A percentile compares a stretch with the other conserved stretches of the same genome.
Conservation (phyloP, 768 basidiomycete genomes). For the Boletellus ananas region DNA sequence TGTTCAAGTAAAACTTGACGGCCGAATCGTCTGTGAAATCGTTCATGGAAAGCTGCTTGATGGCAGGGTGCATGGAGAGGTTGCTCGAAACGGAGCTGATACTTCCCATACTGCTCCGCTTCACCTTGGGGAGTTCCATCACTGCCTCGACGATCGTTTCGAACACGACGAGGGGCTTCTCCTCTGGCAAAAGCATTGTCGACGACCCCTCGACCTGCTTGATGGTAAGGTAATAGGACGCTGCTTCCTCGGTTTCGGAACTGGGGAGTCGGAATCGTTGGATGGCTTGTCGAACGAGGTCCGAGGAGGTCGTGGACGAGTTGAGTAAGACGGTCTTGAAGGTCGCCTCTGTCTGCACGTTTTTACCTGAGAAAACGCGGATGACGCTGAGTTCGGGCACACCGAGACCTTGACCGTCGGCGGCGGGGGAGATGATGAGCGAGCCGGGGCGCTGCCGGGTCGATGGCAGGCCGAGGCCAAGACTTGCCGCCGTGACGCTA, state of each 20-base stretch:
- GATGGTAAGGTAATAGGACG: constrained; percentile 83
- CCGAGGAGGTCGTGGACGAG: constrained; percentile 74
- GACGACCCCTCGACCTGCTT: constrained; percentile 90
- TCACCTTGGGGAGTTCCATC: constrained; percentile 81
- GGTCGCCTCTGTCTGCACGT: constrained; percentile 89
- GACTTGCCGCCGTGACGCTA: constrained; percentile 38
- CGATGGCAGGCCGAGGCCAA: constrained; percentile 45
- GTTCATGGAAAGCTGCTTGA: constrained; percentile 91
- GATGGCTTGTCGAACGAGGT: constrained; percentile 87
- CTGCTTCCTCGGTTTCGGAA: constrained; percentile 49
- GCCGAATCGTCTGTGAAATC: constrained; percentile 97
- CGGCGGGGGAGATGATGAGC: constrained; percentile 59
- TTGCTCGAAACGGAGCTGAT: constrained; percentile 93
- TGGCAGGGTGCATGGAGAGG: constrained; percentile 92
- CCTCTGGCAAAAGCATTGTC: constrained; percentile 63
- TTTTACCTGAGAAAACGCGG: constrained; percentile 90
- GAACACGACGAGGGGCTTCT: constrained; percentile 87
- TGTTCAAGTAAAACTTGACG: constrained; percentile 94
- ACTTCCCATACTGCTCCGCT: constrained; percentile 88
- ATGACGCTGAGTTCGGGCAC: constrained; percentile 90
- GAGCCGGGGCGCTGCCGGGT: constrained; percentile 72
- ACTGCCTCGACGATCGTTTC: constrained; percentile 80
- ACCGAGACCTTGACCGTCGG: constrained; percentile 57
- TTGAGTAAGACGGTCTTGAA: constrained; percentile 98
- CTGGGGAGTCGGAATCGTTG: constrained; percentile 86